phyloP scores from a whole-genome alignment of 2,329 filamentous ascomycete species.

The Microdochium trichocladiopsis region DNA sequence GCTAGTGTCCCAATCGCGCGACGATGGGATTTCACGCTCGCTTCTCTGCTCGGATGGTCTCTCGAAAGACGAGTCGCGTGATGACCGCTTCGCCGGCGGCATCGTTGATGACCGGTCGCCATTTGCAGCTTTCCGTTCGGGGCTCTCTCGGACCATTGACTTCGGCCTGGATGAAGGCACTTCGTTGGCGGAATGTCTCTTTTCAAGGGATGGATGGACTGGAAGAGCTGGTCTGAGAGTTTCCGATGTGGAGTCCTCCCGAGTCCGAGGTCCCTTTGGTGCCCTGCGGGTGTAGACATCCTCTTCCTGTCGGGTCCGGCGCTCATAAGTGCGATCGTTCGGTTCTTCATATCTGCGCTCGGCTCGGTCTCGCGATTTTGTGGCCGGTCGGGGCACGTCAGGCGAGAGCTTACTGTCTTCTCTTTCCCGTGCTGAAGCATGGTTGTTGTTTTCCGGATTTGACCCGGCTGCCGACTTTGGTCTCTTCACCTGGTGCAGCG shows the following conservation, averaged over 20 bases:
- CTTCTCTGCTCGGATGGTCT: conserved; percentile 4
- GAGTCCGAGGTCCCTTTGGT: not conserved
- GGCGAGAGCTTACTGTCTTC: conserved; percentile 38
- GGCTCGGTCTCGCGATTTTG: conserved; percentile 18
- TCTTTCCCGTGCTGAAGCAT: conserved; percentile 19
- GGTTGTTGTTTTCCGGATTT: conserved; percentile 22
- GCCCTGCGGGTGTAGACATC: not conserved
- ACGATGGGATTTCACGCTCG: conserved; percentile 10
- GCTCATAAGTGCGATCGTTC: conserved; percentile 13
- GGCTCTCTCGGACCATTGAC: not conserved
- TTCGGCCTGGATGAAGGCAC: conserved; percentile 11
- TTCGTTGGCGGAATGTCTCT: conserved; percentile 15
- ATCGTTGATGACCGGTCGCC: conserved; percentile 9
- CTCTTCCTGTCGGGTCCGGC: not conserved
- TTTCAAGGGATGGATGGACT: conserved; percentile 14
- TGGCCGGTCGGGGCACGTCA: conserved; percentile 28
- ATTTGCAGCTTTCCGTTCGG: not conserved
- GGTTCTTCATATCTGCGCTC: conserved; percentile 15
- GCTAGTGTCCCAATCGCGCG: conserved; percentile 17
- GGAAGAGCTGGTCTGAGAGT: conserved; percentile 8
- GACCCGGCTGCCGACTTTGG: conserved; percentile 15
- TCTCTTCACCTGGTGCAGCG: conserved; percentile 11
- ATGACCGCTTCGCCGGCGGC: conserved; percentile 7
- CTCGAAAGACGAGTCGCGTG: not conserved
- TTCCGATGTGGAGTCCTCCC: not conserved